Base-by-base conservation (phyloP, 2,329 filamentous ascomycete genomes). In the Daldinia sp. region DNA sequence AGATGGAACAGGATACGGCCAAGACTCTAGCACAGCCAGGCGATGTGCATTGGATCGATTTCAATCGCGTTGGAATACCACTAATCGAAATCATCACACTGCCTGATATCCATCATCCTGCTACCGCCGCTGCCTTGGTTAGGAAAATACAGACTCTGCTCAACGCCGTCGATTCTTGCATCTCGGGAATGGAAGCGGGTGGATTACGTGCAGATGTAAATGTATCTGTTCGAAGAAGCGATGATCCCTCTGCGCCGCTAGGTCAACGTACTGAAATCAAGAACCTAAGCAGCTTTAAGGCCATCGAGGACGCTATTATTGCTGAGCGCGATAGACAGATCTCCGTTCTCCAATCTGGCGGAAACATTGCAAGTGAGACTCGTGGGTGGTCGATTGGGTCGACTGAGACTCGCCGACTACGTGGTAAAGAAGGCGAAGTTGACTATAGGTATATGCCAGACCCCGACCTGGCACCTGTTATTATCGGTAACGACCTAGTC, bases 391-490 rank as follows among this genome's bases (percentile, higher is more conserved):
- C 92, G 0, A 84, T 97, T 21, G 93, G 93, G 2, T 90, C 88
- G 66, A 93, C 87, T 3, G 90, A 93, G 74, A 98, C 95, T 3
- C 88, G 87, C 61, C 85, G 90, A 37, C 80, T 99, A 41, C 86
- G 95, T 71, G 93, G 93, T 23, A 99, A 99, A 76, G 95, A 98
- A 76, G 95, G 95, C 48, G 94, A 97, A 74, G 93, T 98, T 4
- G 95, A 99, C 77, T 99, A 99, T 77, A 85, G 95, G 39, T 99
- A 99, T 75, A 98, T 99, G 94, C 94, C 95, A 0, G 95, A 99
- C 75, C 92, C 95, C 4, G 95, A 99, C 74, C 83, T 99, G 11
- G 85, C 87, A 0, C 93, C 95, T 1, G 82, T 99, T 1, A 75
- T 93, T 2, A 90, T 99, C 63, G 88, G 88, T 6, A 74, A 83